Conservation (phyloP, 1,139 yeast genomes). For the Kodamaea derodonti region DNA sequence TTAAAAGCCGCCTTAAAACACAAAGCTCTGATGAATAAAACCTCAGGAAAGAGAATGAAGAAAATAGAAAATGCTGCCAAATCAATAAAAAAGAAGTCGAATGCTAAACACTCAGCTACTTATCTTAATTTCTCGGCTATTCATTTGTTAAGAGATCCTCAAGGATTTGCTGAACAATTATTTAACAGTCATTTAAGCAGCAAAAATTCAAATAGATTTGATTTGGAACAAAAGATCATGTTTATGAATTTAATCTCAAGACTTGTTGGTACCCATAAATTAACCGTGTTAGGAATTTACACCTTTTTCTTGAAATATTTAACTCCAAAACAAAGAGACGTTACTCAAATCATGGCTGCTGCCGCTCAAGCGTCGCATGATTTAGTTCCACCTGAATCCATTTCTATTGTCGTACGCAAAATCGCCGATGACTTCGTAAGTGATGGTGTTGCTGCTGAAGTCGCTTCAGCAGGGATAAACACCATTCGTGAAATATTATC, state of each 20-base stretch:
- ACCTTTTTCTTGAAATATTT: conserved; percentile 83
- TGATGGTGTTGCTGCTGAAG: conserved; percentile 97
- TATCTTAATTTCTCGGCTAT: conserved; percentile 91
- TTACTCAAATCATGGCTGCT: conserved; percentile 95
- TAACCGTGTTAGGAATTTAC: conserved; percentile 84
- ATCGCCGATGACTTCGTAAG: conserved; percentile 97
- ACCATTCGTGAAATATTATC: conserved; percentile 89
- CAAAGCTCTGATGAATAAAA: conserved; percentile 78
- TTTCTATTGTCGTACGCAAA: conserved; percentile 75
- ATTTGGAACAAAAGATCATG: conserved; percentile 83
- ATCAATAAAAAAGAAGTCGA: conserved; percentile 56
- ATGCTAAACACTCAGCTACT: conserved; percentile 54
- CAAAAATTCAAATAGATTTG: conserved; percentile 62
- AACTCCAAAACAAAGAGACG: conserved; percentile 91
- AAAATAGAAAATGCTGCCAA: conserved; percentile 73
- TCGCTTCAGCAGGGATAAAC: conserved; percentile 95
- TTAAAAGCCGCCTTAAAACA: conserved; percentile 65
- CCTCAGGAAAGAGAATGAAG: conserved; percentile 73
- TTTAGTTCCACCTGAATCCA: conserved; percentile 90
- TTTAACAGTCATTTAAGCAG: conserved; percentile 69
- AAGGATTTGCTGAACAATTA: conserved; percentile 88
- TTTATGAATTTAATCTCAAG: conserved; percentile 85
- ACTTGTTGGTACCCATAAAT: conserved; percentile 88
- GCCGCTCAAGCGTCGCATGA: conserved; percentile 96
- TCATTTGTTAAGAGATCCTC: conserved; percentile 92